These are phyloP conservation scores for Aphanoascus verrucosus DNA, from an alignment of 2,329 filamentous ascomycete genomes.

Conservation along the genomic window DNA sequence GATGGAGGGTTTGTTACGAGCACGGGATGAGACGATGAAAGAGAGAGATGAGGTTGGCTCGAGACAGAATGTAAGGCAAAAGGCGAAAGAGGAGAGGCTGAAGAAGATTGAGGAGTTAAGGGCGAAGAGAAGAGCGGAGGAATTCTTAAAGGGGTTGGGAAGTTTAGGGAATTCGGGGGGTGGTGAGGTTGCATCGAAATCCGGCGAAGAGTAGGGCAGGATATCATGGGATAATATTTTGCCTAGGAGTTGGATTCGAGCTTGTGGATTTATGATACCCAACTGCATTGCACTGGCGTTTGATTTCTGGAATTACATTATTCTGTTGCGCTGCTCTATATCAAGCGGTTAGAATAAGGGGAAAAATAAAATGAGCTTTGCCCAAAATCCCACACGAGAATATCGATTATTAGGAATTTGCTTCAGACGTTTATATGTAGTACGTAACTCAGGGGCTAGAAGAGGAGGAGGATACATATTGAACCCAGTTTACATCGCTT, in stretches of 20 bases:
- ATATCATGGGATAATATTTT: background rate
- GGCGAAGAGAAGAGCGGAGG: slow-evolving; percentile 59
- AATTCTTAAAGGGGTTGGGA: slow-evolving; percentile 53
- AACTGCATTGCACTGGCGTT: background rate
- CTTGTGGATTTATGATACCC: slow-evolving; percentile 8
- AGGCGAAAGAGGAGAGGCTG: slow-evolving; percentile 51
- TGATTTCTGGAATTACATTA: background rate
- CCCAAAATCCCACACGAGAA: too few species aligned
- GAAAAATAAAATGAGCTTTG: too few species aligned
- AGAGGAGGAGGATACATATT: background rate
- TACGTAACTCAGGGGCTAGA: background rate
- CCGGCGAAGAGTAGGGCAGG: background rate
- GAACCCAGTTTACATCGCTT: background rate
- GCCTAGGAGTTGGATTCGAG: too few species aligned
- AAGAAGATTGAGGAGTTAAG: slow-evolving; percentile 41
- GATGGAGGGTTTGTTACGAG: slow-evolving; percentile 62
- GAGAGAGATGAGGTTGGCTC: slow-evolving; percentile 48
- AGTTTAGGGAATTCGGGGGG: slow-evolving; percentile 27
- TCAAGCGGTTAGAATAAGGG: too few species aligned
- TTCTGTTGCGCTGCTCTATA: background rate
- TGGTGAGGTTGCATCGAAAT: background rate
- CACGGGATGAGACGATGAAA: slow-evolving; percentile 58
- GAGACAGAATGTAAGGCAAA: slow-evolving; percentile 48
- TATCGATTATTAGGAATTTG: too few species aligned
- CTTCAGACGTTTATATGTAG: background rate